These are phyloP conservation scores for Mucor piriformis DNA, from an alignment of 371 early-diverging fungal genomes.

Conservation along the genomic window DNA sequence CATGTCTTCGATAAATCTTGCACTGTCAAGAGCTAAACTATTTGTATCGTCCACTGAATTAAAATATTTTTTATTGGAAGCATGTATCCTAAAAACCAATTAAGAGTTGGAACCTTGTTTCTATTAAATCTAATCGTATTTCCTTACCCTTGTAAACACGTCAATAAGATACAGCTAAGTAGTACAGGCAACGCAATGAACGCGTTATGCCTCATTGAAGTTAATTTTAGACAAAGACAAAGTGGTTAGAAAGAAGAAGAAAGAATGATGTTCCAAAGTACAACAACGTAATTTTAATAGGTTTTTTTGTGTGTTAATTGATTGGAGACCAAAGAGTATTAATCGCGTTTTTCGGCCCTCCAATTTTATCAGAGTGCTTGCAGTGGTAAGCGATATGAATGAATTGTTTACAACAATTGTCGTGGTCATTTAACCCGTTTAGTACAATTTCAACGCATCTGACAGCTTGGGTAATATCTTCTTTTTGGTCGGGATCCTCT, in stretches of 20 bases:
- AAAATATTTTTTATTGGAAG: not conserved
- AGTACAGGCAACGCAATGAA: not conserved
- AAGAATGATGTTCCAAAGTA: not conserved
- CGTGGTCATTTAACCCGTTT: constrained; percentile 9
- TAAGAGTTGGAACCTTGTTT: too few species aligned
- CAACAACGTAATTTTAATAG: not conserved
- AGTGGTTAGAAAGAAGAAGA: not conserved
- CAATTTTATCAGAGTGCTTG: constrained; percentile 25
- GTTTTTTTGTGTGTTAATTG: too few species aligned
- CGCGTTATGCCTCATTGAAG: not conserved
- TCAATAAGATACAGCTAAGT: not conserved
- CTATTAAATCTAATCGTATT: too few species aligned
- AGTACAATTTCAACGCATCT: constrained; percentile 29
- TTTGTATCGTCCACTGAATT: not conserved
- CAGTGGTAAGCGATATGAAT: constrained; percentile 23
- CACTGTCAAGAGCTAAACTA: not conserved
- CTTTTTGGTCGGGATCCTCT: constrained; percentile 18
- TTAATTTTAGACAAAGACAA: not conserved
- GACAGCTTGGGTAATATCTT: constrained; percentile 37
- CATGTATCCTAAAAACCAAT: not conserved
- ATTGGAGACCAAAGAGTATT: constrained; percentile 25
- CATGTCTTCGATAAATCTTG: too few species aligned
- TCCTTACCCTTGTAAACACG: not conserved
- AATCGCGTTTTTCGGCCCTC: constrained; percentile 38
- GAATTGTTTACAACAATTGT: constrained; percentile 19